phyloP scores from a whole-genome alignment of 441 rosid species.

The Iberis amara region DNA sequence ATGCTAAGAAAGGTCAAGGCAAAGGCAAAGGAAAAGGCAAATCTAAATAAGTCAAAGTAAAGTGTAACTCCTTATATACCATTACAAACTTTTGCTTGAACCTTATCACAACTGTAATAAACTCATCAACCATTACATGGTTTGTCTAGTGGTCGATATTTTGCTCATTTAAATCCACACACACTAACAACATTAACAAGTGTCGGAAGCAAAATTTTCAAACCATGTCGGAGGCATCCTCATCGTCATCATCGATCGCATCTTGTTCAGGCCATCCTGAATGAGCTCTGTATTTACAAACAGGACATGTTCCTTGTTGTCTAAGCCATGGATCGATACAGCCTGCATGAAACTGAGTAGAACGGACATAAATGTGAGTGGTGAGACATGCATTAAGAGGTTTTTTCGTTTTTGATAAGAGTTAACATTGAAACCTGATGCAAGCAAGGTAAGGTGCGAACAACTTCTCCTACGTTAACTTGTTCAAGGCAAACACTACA shows the following conservation, averaged over 20 bases:
- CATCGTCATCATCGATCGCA: conserved; percentile 32
- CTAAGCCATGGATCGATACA: conserved; percentile 88
- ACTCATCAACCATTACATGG: conserved; percentile 19
- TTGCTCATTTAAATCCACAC: neutral
- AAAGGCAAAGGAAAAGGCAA: conserved; percentile 86
- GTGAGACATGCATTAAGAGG: neutral
- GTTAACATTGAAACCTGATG: conserved; percentile 50
- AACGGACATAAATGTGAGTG: neutral
- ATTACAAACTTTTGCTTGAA: conserved; percentile 5
- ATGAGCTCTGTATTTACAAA: conserved; percentile 73
- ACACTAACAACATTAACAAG: conserved; percentile 14
- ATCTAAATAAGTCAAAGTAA: conserved; percentile 25
- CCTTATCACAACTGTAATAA: neutral
- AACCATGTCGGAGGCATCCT: conserved; percentile 61
- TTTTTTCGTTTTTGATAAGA: neutral
- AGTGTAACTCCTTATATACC: neutral
- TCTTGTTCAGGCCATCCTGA: conserved; percentile 58
- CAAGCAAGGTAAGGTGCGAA: conserved; percentile 77
- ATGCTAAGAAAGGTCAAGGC: conserved; percentile 69
- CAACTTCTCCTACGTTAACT: conserved; percentile 62
- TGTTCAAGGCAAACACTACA: conserved; percentile 90
- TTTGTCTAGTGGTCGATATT: conserved; percentile 4
- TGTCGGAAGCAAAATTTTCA: conserved; percentile 24
- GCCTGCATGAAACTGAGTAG: conserved; percentile 68
- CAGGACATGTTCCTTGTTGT: conserved; percentile 92